These are phyloP conservation scores for Rhododendron molle DNA, from an alignment of 148 eudicot species.

Conservation along the genomic window DNA sequence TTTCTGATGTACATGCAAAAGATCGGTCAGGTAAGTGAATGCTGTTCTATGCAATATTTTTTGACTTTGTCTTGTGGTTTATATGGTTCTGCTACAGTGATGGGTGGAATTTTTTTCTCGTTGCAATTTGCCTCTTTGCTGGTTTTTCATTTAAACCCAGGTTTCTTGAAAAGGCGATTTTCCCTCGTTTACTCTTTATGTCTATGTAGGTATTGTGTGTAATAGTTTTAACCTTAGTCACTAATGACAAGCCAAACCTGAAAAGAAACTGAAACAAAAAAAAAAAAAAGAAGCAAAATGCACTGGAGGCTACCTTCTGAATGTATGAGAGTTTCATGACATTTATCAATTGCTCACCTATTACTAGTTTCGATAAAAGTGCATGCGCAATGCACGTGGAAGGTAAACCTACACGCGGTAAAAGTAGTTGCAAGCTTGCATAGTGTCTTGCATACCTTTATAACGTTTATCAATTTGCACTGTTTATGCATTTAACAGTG, in stretches of 20 bases:
- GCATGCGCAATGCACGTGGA: neutral
- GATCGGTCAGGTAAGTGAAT: conserved; percentile 56
- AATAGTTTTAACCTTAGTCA: neutral
- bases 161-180: neutral
- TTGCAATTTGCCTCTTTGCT: neutral
- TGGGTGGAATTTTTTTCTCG: neutral
- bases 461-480: neutral
- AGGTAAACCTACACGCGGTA: neutral
- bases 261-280: neutral
- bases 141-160: neutral
- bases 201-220: neutral
- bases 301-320: neutral
- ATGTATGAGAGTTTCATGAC: neutral
- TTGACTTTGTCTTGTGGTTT: neutral
- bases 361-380: neutral
- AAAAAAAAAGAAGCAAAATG: neutral
- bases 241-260: neutral
- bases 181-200: neutral
- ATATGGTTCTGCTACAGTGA: neutral
- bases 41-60: neutral
- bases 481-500: neutral
- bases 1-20: conserved; percentile 68
- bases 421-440: neutral
- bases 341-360: neutral
- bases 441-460: neutral